Evolutionary conservation across 352 stramenopile species (phyloP).

Genomic region (Phytophthora crassamura): DNA sequence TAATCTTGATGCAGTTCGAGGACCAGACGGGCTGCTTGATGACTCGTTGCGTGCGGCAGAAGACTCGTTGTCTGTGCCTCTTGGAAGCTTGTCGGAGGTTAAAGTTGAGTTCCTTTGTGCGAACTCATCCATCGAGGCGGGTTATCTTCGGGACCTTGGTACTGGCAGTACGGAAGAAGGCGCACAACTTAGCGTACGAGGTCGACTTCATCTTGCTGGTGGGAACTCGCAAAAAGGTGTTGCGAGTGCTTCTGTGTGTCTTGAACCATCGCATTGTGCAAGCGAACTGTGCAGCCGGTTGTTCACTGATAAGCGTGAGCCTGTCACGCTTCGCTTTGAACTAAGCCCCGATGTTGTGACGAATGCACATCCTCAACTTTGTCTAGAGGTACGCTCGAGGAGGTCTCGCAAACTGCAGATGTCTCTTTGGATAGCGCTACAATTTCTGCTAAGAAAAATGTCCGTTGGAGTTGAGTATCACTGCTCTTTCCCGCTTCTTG

Average conservation of each 20-base stretch:
- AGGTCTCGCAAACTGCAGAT: constrained; percentile 12
- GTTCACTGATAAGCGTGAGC: constrained; percentile 1
- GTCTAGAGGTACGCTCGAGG: constrained; percentile 21
- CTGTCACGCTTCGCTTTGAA: constrained; percentile 22
- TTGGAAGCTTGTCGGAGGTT: constrained; percentile 32
- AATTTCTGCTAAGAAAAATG: constrained; percentile 19
- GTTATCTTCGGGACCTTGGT: constrained; percentile 8
- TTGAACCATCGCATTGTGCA: constrained; percentile 22
- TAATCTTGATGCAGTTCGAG: constrained; percentile 1
- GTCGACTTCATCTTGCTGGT: constrained; percentile 11
- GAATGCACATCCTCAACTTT: constrained; percentile 17
- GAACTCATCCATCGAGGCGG: neutral
- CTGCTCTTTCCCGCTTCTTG: constrained; percentile 15
- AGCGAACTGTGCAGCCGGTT: constrained; percentile 15
- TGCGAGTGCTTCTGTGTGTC: neutral
- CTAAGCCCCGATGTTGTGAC: constrained; percentile 32
- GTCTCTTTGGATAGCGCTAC: constrained; percentile 17
- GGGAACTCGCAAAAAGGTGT: constrained; percentile 15
- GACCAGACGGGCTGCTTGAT: neutral
- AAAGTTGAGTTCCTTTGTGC: constrained; percentile 19
- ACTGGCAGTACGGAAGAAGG: neutral
- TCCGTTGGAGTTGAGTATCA: constrained; percentile 12
- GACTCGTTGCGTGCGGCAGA: neutral
- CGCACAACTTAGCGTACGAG: constrained; percentile 3
- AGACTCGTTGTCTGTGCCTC: constrained; percentile 2